phyloP scores from a whole-genome alignment of 2,329 filamentous ascomycete genomes.

The Aureobasidium namibiae region DNA sequence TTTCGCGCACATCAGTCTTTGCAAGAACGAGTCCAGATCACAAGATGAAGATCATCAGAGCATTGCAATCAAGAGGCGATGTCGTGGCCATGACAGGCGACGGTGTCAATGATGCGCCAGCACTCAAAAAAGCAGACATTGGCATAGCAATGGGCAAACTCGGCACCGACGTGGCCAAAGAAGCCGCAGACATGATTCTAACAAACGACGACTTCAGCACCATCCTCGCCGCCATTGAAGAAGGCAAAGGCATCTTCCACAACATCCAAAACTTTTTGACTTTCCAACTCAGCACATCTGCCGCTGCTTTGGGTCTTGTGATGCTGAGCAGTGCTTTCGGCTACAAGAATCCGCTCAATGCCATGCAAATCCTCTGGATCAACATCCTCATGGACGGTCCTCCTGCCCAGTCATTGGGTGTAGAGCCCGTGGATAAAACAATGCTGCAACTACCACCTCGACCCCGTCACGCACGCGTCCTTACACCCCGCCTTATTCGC shows the following conservation, averaged over 20 bases:
- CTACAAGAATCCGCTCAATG: constrained; percentile 91
- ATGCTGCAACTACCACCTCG: constrained; percentile 90
- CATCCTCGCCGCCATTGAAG: constrained; percentile 90
- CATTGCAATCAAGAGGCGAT: constrained; percentile 84
- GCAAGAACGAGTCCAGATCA: constrained; percentile 94
- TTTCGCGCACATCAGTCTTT: constrained; percentile 86
- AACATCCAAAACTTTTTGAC: constrained; percentile 99
- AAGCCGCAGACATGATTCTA: constrained; percentile 87
- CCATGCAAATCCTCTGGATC: constrained; percentile 99
- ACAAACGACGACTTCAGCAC: constrained; percentile 86
- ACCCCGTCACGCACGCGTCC: constrained; percentile 75
- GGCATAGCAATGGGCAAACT: constrained; percentile 94
- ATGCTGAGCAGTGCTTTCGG: constrained; percentile 87
- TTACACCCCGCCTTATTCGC: constrained; percentile 74
- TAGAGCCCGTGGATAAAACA: constrained; percentile 87
- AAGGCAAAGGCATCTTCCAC: constrained; percentile 98
- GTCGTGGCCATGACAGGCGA: constrained; percentile 99
- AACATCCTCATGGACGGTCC: constrained; percentile 99
- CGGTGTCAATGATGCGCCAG: constrained; percentile 94
- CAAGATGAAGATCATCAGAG: constrained; percentile 93
- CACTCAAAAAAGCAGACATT: constrained; percentile 94
- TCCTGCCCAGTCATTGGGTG: constrained; percentile 90
- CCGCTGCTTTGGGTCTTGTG: constrained; percentile 83
- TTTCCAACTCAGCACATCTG: constrained; percentile 95
- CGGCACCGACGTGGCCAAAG: constrained; percentile 95